Evolutionary conservation across 805 yeast species (phyloP).

Genomic region (Nakazawaea sp.): DNA sequence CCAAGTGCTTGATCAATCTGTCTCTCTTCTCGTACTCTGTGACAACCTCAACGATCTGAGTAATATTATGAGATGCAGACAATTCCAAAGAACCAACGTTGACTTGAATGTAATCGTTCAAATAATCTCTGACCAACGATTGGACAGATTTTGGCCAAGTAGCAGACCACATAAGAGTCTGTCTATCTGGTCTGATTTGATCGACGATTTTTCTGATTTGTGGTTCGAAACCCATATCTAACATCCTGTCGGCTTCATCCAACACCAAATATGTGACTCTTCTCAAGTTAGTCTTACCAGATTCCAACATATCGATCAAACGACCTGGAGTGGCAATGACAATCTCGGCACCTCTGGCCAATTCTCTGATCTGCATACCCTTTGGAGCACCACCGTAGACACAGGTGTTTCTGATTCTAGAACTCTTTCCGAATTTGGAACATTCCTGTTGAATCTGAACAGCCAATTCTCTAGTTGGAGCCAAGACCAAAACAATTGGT

Average conservation of each 20-base stretch:
- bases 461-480: constrained; percentile 98
- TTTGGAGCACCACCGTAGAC: constrained; percentile 99
- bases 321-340: constrained; percentile 98
- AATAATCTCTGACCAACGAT: constrained; percentile 84
- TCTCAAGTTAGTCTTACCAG: constrained; percentile 88
- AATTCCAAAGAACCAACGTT: constrained; percentile 93
- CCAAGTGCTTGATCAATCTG: constrained; percentile 76
- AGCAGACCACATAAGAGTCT: constrained; percentile 99
- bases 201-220: constrained; percentile 94
- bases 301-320: constrained; percentile 94
- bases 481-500: constrained; percentile 90
- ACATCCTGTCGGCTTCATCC: constrained; percentile 99
- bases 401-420: constrained; percentile 94
- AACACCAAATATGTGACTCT: constrained; percentile 95
- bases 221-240: constrained; percentile 99
- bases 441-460: constrained; percentile 97
- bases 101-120: constrained; percentile 91
- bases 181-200: constrained; percentile 99
- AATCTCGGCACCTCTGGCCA: constrained; percentile 92
- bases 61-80: constrained; percentile 94
- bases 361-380: constrained; percentile 96
- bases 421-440: constrained; percentile 85
- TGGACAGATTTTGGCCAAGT: constrained; percentile 99
- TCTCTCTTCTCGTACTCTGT: constrained; percentile 94
- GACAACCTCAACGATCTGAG: constrained; percentile 87